Base-by-base conservation (phyloP, 495 filamentous ascomycete species). In the Neurospora tetrasperma region DNA sequence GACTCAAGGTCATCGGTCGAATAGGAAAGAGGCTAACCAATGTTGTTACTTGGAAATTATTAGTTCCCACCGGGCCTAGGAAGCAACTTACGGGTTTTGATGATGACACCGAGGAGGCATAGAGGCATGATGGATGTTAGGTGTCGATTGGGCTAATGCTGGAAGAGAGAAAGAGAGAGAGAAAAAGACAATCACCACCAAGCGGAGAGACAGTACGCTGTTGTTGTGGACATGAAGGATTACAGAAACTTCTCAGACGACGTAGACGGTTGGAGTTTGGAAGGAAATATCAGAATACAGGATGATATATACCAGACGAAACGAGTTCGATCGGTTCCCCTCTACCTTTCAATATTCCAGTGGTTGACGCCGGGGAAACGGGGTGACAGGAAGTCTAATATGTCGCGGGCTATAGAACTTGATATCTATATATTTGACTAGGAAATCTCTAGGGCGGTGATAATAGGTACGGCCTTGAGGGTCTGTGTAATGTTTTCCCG, bases 41-140 rank as follows among this genome's bases (percentile, higher is more conserved):
- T 38, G 4, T 38, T 27, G 27, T 38, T 38, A 38, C 35, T 38
- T 6, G 35, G 35, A 38, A 6, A 38, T 31, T 31, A 38, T 5
- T 38, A 43, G 72, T 97, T 78, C 94, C 94, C 12, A 81, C 88
- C 70, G 90, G 92, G 2, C 92, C 91, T 72, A 86, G 94, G 72
- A 87, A 88, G 74, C 88, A 89, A 74, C 86, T 93, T 16, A 82
- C 87, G 72, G 94, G 92, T 71, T 97, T 90, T 81, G 94, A 93
- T 79, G 94, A 97, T 77, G 81, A 81, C 62, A 80, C 76, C 31
- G 74, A 78, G 39, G 18, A 70, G 44, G 71, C 46, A 38, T 41
- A 69, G 20, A 38, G 20, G 69, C 18, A 5, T 42, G 46, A 31
- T 31, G 48, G 12, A 5, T 69, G 14, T 48, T 54, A 68, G 46